Conservation (phyloP, 371 early-diverging fungal species). For the Zychaea mexicana region DNA sequence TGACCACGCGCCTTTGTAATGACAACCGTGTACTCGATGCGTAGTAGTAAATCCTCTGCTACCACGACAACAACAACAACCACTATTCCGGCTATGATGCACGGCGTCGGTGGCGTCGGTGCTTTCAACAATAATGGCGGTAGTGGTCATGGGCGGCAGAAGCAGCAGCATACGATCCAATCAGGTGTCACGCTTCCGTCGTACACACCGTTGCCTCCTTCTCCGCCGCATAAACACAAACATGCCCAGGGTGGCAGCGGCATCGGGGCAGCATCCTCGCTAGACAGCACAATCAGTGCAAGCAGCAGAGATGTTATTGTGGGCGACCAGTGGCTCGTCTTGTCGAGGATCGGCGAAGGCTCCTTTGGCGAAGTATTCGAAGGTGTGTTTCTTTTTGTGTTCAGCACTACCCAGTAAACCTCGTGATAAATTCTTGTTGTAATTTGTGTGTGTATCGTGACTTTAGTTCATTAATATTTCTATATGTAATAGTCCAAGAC, state of each 20-base stretch:
- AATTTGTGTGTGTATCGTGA: neutral
- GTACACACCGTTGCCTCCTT: slow-evolving; percentile 18
- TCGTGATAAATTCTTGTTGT: neutral
- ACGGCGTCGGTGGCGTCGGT: neutral
- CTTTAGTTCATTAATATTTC: slow-evolving; percentile 4
- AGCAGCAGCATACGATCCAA: slow-evolving; percentile 12
- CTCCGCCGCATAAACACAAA: slow-evolving; percentile 23
- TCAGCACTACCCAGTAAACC: neutral
- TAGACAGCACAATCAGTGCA: slow-evolving; percentile 27
- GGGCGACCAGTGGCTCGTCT: slow-evolving; percentile 57
- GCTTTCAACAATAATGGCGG: too few relatives aligned
- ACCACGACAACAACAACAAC: neutral
- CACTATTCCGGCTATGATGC: neutral
- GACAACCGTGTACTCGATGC: slow-evolving; percentile 19
- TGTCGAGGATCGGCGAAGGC: slow-evolving; percentile 63
- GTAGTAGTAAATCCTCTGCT: slow-evolving; percentile 14
- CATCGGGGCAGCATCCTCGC: slow-evolving; percentile 23
- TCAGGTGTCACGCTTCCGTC: slow-evolving; percentile 9
- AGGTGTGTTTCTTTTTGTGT: slow-evolving; percentile 34
- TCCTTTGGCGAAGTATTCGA: slow-evolving; percentile 68
- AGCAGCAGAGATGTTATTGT: slow-evolving; percentile 48
- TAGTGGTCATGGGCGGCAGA: neutral
- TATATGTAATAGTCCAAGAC: slow-evolving; percentile 39
- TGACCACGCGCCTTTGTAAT: slow-evolving; percentile 4
- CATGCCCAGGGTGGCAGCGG: neutral